Percentiles rank a stretch among this genome's conserved stretches.
Evolutionary conservation across 495 filamentous ascomycete species (phyloP).

Genomic region (Xylaria acuta): DNA sequence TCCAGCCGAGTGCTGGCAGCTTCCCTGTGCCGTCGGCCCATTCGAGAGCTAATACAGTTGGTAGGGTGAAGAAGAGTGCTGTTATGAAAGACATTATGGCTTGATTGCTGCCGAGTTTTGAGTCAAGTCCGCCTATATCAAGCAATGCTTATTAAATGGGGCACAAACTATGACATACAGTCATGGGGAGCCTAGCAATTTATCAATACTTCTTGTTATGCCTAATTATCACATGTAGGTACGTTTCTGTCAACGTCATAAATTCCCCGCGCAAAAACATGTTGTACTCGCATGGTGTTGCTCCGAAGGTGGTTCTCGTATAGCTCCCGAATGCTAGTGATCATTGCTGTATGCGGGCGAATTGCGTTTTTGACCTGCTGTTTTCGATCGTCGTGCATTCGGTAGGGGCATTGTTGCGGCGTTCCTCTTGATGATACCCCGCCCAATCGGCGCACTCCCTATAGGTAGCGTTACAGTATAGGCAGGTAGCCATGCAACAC

Average conservation of each 20-base stretch:
- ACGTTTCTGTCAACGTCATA: neutral
- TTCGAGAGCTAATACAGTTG: slow-evolving; percentile 18
- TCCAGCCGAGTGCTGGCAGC: slow-evolving; percentile 66
- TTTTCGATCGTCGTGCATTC: neutral
- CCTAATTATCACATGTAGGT: neutral
- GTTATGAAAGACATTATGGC: neutral
- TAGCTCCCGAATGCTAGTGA: neutral
- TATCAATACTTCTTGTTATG: neutral
- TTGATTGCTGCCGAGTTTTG: neutral
- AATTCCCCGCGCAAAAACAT: neutral
- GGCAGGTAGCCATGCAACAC: too few species aligned
- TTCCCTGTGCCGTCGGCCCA: slow-evolving; percentile 46
- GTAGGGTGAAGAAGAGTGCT: neutral
- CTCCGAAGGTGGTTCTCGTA: neutral
- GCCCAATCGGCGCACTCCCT: too few species aligned
- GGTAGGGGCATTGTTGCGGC: neutral
- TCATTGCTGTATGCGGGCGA: neutral
- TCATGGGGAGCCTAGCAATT: neutral
- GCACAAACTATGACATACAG: neutral
- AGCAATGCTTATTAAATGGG: neutral
- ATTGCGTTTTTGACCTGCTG: neutral
- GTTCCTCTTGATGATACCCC: neutral
- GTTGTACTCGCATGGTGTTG: neutral
- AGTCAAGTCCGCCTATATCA: neutral
- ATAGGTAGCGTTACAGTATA: too few species aligned